A percentile compares a stretch with the other conserved stretches of the same genome.
Conservation (phyloP, 148 eudicot genomes). For the Pouteria glomerata region DNA sequence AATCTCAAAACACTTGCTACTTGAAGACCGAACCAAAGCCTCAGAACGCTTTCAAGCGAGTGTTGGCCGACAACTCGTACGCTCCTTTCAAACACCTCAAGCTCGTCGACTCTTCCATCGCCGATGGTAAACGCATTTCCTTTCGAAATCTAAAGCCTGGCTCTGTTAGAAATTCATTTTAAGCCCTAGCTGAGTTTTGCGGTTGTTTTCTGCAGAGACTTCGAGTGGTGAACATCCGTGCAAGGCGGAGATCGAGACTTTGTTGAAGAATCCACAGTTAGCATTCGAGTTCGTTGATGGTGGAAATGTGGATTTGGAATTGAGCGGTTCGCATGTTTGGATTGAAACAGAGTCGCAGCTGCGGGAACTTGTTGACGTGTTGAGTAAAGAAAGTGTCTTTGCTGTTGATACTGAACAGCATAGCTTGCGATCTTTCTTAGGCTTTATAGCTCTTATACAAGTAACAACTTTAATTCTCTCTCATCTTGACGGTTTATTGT, state of each 20-base stretch:
- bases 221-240: slow-evolving; percentile 56
- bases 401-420: slow-evolving; percentile 98
- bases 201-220: slow-evolving; percentile 29
- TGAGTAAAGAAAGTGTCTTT: slow-evolving; percentile 67
- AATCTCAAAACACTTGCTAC: slow-evolving; percentile 42
- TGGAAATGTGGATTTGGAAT: slow-evolving; percentile 28
- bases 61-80: slow-evolving; percentile 82
- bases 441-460: slow-evolving; percentile 90
- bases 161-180: not conserved
- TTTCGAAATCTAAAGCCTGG: not conserved
- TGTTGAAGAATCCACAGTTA: slow-evolving; percentile 41
- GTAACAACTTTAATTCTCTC: slow-evolving; percentile 23
- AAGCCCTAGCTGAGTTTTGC: slow-evolving; percentile 7
- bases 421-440: slow-evolving; percentile 77
- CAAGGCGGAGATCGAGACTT: slow-evolving; percentile 44
- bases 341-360: slow-evolving; percentile 70
- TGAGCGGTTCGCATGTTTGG: slow-evolving; percentile 56
- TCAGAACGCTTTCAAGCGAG: slow-evolving; percentile 61
- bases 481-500: not conserved
- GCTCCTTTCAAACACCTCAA: slow-evolving; percentile 75
- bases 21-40: slow-evolving; percentile 55
- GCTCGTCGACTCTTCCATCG: slow-evolving; percentile 1
- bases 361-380: slow-evolving; percentile 45
- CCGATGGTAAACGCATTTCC: slow-evolving; percentile 28
- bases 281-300: slow-evolving; percentile 29